These are phyloP conservation scores for Scheffersomyces parashehatae DNA, from an alignment of 1,139 yeast species.

Conservation along the genomic window DNA sequence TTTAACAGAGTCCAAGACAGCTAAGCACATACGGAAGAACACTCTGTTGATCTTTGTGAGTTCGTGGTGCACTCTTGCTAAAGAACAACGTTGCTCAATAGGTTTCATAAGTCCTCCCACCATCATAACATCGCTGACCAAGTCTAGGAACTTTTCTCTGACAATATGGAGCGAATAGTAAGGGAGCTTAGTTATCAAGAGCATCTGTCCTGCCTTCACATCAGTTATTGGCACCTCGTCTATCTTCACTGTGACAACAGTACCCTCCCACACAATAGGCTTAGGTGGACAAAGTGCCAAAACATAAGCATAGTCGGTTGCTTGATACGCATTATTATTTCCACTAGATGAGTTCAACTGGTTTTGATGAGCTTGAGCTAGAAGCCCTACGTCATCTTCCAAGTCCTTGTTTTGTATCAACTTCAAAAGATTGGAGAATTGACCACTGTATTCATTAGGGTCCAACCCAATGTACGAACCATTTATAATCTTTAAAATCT, in stretches of 20 bases:
- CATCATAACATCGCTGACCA: constrained; percentile 54
- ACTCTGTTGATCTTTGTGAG: constrained; percentile 65
- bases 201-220: constrained; percentile 67
- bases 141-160: constrained; percentile 48
- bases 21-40: constrained; percentile 68
- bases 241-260: constrained; percentile 59
- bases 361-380: constrained; percentile 22
- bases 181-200: constrained; percentile 58
- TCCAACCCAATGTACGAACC: constrained; percentile 47
- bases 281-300: constrained; percentile 77
- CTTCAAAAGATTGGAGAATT: constrained; percentile 34
- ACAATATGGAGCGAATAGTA: constrained; percentile 38
- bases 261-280: constrained; percentile 92
- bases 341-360: constrained; percentile 21
- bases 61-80: constrained; percentile 74
- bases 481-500: constrained; percentile 42
- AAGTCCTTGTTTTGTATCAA: constrained; percentile 9
- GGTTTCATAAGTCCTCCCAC: constrained; percentile 39
- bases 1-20: constrained; percentile 65
- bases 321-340: too few species aligned
- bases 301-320: constrained; percentile 55
- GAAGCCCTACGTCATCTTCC: constrained; percentile 3
- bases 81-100: constrained; percentile 67
- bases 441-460: constrained; percentile 25
- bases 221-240: constrained; percentile 46